Evolutionary conservation across 257 asterid genomes (phyloP), one percentile per base, ranked within the genome.

Genomic region (Fraxinus anomala): DNA sequence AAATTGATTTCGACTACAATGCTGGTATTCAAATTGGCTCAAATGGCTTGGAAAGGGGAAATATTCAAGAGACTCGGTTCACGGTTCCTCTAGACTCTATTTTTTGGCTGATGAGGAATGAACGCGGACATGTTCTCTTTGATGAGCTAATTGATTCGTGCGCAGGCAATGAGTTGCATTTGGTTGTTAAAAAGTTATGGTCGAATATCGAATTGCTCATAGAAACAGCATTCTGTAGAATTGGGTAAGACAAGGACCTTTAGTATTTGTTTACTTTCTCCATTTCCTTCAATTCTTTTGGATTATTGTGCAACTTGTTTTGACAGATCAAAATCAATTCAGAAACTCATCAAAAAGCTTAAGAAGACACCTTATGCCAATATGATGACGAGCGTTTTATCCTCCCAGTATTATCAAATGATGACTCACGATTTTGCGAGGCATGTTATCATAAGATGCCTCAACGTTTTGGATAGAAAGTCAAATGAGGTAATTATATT

Each of bases 251-350:
- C 59, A 5, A 74, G 5, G 21, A 68, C 5, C 49, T 12, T 42
- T 42, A 40, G 10, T 40, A 37, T 40, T 10, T 40, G 14, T 33
- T 72, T 26, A 31, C 3, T 36, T 6, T 39, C 49, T 70, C 21
- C 34, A 21, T 42, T 11, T 68, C 40, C 1, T 10, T 23, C n/a
- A 54, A 76, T 56, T 65, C 33, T 44, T 40, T n/a, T 3, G 31
- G 17, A 44, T 33, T 24, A 5, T 51, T 61, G 24, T 5, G 47
- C 70, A 28, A 3, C 69, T 47, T 78, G 72, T 75, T 68, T 47
- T 70, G 81, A 73, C 83, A 86, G 89, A 68, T 77, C 78, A 24
- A 72, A 0, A 44, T 78, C 85, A 0, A 84, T 86, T 8, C 49
- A 44, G 12, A 69, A 24, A 67, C 76, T 87, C 37, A 75, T 87